phyloP scores from a whole-genome alignment of 75 land plant species.

The Pinus tabuliformis region DNA sequence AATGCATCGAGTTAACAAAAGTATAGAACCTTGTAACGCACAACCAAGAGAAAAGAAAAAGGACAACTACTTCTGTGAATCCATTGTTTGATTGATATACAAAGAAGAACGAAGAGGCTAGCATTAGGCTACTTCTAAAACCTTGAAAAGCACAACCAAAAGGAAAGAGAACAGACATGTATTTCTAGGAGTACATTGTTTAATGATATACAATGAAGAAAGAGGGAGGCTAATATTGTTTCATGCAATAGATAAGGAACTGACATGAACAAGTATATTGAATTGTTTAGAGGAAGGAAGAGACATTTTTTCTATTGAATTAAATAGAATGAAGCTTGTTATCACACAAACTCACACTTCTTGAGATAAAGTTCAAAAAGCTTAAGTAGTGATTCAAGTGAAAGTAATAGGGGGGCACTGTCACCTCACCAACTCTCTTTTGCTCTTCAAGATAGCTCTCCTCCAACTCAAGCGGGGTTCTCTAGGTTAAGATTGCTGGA shows the following conservation, averaged over 20 bases:
- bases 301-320: background rate
- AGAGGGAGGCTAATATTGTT: background rate
- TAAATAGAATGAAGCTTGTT: background rate
- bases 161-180: background rate
- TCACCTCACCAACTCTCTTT: too few relatives aligned
- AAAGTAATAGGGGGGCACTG: too few relatives aligned
- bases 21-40: too few relatives aligned
- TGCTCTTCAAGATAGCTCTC: too few relatives aligned
- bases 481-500: too few relatives aligned
- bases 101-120: background rate
- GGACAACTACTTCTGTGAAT: background rate
- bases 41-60: background rate
- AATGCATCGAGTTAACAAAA: too few relatives aligned
- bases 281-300: background rate
- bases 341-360: too few relatives aligned
- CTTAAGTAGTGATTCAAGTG: too few relatives aligned
- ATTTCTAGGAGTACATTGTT: background rate
- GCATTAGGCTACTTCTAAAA: background rate
- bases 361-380: too few relatives aligned
- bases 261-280: background rate
- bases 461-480: too few relatives aligned
- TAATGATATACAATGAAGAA: background rate
- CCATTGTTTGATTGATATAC: background rate
- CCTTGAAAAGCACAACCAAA: too few relatives aligned
- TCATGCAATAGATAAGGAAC: background rate